Evolutionary conservation across 2,329 filamentous ascomycete genomes (phyloP).

Genomic region (Dactylonectria estremocensis): DNA sequence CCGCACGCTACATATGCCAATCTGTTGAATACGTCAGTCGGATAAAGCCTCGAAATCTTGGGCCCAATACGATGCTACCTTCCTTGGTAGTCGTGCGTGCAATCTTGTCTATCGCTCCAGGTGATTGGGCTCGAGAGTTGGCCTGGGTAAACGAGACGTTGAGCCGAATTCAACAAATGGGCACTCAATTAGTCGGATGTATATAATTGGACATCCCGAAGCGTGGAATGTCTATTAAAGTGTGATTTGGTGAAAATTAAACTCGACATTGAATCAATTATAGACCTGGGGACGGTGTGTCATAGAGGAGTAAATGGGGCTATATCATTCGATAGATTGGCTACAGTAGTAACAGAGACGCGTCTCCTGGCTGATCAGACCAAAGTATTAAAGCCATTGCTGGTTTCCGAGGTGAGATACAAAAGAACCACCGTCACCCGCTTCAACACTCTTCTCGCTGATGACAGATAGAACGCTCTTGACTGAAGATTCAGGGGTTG

Average conservation of each 20-base stretch:
- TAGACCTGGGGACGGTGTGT: no score
- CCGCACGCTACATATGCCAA: slow-evolving; percentile 23
- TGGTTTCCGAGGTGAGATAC: slow-evolving; percentile 69
- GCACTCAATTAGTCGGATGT: slow-evolving; percentile 8
- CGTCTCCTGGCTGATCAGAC: no score
- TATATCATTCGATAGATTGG: no score
- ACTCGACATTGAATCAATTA: no score
- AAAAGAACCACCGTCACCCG: slow-evolving; percentile 65
- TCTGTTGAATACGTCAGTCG: slow-evolving; percentile 21
- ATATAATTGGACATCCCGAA: not conserved
- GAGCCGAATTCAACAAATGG: slow-evolving; percentile 4
- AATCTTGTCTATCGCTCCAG: not conserved
- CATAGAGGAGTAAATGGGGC: no score
- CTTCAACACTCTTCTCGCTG: slow-evolving; percentile 58
- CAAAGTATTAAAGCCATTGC: slow-evolving; percentile 63
- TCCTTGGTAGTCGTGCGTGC: slow-evolving; percentile 17
- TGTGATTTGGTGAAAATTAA: no score
- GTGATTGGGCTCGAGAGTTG: not conserved
- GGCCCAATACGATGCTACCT: slow-evolving; percentile 12
- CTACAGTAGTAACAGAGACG: no score
- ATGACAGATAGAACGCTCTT: slow-evolving; percentile 53
- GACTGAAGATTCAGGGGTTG: slow-evolving; percentile 55
- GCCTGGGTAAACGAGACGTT: slow-evolving; percentile 19
- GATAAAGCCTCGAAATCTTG: not conserved
- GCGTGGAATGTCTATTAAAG: no score